A percentile compares a stretch with the other conserved stretches of the same genome.
Conservation (phyloP, 2,329 filamentous ascomycete genomes). For the Neodidymelliopsis sp. region DNA sequence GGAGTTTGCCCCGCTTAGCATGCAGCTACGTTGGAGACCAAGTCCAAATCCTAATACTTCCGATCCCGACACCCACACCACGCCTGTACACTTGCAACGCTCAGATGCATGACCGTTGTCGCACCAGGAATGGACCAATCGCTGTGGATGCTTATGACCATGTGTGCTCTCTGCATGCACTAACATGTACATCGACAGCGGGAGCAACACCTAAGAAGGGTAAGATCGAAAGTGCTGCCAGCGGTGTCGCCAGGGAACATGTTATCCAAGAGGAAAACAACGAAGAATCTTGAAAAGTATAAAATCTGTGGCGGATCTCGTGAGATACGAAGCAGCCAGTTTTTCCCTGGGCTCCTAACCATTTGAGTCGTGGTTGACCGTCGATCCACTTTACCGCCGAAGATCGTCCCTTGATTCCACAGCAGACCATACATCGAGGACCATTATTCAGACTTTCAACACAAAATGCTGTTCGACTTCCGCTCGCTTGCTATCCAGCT, state of each 20-base stretch:
- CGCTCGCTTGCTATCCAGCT: slow-evolving; percentile 33
- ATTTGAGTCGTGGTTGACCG: neutral
- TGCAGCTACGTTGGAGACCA: neutral
- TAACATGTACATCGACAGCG: slow-evolving; percentile 12
- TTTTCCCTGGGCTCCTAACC: neutral
- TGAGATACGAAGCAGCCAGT: neutral
- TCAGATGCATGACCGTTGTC: slow-evolving; percentile 1
- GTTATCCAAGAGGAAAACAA: neutral
- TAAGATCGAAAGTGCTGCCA: neutral
- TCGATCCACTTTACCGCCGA: slow-evolving; percentile 2
- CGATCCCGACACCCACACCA: neutral
- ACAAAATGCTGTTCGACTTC: slow-evolving; percentile 35
- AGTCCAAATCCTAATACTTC: neutral
- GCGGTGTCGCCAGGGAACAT: neutral
- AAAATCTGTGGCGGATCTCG: slow-evolving; percentile 2
- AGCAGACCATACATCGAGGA: neutral
- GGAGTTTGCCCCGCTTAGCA: slow-evolving; percentile 5
- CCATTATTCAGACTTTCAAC: neutral
- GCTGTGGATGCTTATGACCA: neutral
- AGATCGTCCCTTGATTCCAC: neutral
- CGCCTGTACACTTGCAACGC: neutral
- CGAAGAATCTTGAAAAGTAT: neutral
- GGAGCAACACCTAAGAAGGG: slow-evolving; percentile 3
- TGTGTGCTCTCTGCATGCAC: slow-evolving; percentile 4
- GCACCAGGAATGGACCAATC: slow-evolving; percentile 1